Base-by-base conservation (phyloP, 2,329 filamentous ascomycete species). In the Rhynchosporium agropyri region DNA sequence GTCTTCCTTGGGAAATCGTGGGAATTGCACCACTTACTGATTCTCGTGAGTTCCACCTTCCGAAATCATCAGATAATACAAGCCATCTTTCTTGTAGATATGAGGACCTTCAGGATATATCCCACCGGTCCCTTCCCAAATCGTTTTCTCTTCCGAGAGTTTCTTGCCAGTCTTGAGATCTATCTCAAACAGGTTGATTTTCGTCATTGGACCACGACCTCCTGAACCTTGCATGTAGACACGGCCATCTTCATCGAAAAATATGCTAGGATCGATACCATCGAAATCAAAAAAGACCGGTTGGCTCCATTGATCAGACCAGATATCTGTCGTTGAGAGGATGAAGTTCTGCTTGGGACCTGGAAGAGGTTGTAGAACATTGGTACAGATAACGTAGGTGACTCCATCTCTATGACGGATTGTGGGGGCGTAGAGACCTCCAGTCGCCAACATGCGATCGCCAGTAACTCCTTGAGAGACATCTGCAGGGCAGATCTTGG, bases 1-100 rank as follows among this genome's bases (percentile, higher is more conserved):
- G 9, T 10, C 9, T 5, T 6, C 33, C 33, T 36, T 6, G 33
- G 33, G 9, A 10, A 36, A 36, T 6, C 33, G 33, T 6, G 33
- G 33, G 6, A 6, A 6, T 10, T 10, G 6, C 33, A 36, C 5
- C 9, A 36, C 33, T 5, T 36, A 36, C 33, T 82, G 80, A 38
- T 76, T 70, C 0, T 68, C 70, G 48, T 72, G 74, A 1, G 81
- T 83, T 1, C 81, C 81, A 0, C 80, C 81, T 65, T 83, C 79
- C 0, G 79, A 79, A 1, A 80, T 80, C 55, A 81, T 73, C n/a
- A 83, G 74, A 62, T 82, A 83, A 63, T 80, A 82, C 43, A 75
- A 81, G 1, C 72, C 75, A 26, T 71, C 78, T 74, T 76, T 77
- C 66, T 80, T 80, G 67, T 79, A 76, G 60, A 82, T 76, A 64